phyloP scores from a whole-genome alignment of 257 asterid genomes.

The Solanum paucissectum region DNA sequence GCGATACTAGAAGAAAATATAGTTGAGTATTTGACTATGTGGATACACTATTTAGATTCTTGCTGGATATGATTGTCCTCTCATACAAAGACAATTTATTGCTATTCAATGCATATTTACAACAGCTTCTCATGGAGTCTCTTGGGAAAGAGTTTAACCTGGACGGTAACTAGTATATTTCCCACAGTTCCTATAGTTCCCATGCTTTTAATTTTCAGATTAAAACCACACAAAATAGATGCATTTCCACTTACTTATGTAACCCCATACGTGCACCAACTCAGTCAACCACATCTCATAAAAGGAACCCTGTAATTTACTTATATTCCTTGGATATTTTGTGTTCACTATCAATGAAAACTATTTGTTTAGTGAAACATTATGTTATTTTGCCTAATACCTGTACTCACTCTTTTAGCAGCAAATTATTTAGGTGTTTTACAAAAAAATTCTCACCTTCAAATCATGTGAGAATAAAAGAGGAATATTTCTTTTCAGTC shows the following conservation, averaged over 20 bases:
- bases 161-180: conserved; percentile 77
- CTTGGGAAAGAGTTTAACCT: conserved; percentile 98
- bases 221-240: neutral
- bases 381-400: neutral
- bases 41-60: neutral
- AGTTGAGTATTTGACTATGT: neutral
- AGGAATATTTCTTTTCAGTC: neutral
- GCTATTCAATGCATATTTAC: conserved; percentile 89
- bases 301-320: neutral
- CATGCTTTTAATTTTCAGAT: neutral
- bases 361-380: neutral
- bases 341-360: neutral
- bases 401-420: neutral
- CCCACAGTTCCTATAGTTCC: neutral
- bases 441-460: neutral
- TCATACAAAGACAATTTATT: conserved; percentile 96
- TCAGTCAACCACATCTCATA: neutral
- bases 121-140: conserved; percentile 99
- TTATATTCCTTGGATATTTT: neutral
- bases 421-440: neutral
- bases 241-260: neutral
- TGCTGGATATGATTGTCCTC: conserved; percentile 99
- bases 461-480: neutral
- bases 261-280: neutral
- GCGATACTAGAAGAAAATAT: neutral